Percentiles rank a stretch among this genome's conserved stretches.
phyloP scores from a whole-genome alignment of 106 monocot genomes.

The Allium fistulosum region DNA sequence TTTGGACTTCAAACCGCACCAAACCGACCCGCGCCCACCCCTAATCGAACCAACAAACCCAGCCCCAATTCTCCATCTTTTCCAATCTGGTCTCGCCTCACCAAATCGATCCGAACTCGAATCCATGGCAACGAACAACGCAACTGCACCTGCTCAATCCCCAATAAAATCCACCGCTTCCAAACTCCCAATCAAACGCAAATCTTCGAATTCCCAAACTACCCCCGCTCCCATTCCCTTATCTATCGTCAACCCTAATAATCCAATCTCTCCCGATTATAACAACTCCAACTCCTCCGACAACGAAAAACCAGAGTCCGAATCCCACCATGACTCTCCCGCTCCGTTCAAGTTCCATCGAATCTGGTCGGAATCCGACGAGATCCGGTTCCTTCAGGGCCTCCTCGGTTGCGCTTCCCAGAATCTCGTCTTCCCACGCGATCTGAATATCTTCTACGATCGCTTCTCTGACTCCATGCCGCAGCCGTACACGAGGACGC shows the following conservation, averaged over 20 bases:
- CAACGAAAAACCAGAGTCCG: background rate
- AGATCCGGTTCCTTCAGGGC: conserved; percentile 82
- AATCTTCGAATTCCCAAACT: conserved; percentile 11
- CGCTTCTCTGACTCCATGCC: conserved; percentile 70
- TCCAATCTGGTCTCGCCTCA: conserved; percentile 10
- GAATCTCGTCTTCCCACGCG: conserved; percentile 63
- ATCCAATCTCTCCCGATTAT: background rate
- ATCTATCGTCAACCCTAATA: background rate
- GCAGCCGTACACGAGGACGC: conserved; percentile 67
- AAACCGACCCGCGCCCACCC: too few species aligned
- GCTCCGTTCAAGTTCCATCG: conserved; percentile 72
- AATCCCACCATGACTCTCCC: background rate
- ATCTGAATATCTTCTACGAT: conserved; percentile 82
- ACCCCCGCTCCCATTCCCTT: conserved; percentile 1
- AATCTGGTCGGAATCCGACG: conserved; percentile 84
- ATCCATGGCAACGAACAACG: conserved; percentile 22
- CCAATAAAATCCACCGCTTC: conserved; percentile 44
- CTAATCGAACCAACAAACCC: background rate
- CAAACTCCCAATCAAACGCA: conserved; percentile 87
- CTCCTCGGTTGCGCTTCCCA: conserved; percentile 60
- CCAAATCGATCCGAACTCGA: background rate
- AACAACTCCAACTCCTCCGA: background rate
- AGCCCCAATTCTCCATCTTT: background rate
- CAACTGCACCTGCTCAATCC: background rate
- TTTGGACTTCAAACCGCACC: too few species aligned